These are phyloP conservation scores for Withania somnifera DNA, from an alignment of 305 asterid genomes.

Conservation along the genomic window DNA sequence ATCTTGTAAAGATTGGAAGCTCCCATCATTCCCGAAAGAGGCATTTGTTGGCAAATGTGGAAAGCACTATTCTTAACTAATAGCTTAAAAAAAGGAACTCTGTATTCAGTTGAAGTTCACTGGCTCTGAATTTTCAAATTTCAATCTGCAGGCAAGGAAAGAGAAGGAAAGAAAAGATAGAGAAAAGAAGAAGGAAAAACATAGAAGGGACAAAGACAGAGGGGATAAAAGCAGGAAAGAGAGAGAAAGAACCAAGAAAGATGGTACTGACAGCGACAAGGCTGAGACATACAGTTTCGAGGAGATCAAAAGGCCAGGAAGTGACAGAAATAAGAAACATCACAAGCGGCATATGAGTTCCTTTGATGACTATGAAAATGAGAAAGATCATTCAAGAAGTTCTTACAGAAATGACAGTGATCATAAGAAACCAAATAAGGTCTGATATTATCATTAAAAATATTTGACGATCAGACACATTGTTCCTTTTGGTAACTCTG, in stretches of 20 bases:
- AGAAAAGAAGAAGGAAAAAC: conserved; percentile 46
- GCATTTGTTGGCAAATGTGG: neutral
- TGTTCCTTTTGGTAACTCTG: neutral
- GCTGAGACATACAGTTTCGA: conserved; percentile 40
- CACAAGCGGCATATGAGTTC: conserved; percentile 35
- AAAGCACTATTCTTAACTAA: neutral
- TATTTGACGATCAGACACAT: neutral
- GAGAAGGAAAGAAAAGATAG: conserved; percentile 65
- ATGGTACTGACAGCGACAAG: conserved; percentile 46
- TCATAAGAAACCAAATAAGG: conserved; percentile 49
- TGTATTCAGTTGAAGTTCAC: neutral
- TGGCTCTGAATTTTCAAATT: neutral
- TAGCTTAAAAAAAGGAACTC: neutral
- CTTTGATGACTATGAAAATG: conserved; percentile 38
- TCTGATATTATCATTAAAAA: neutral
- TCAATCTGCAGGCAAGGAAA: conserved; percentile 51
- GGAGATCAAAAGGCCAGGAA: conserved; percentile 42
- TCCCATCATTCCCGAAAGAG: neutral
- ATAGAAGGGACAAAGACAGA: conserved; percentile 40
- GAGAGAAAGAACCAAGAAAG: conserved; percentile 38
- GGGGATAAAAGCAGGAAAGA: conserved; percentile 33
- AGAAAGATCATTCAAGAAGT: conserved; percentile 41
- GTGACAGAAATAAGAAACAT: conserved; percentile 52
- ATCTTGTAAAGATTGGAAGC: neutral
- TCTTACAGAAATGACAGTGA: conserved; percentile 38